Conservation (phyloP, 257 asterid genomes). For the Ligustrum vulgare region DNA sequence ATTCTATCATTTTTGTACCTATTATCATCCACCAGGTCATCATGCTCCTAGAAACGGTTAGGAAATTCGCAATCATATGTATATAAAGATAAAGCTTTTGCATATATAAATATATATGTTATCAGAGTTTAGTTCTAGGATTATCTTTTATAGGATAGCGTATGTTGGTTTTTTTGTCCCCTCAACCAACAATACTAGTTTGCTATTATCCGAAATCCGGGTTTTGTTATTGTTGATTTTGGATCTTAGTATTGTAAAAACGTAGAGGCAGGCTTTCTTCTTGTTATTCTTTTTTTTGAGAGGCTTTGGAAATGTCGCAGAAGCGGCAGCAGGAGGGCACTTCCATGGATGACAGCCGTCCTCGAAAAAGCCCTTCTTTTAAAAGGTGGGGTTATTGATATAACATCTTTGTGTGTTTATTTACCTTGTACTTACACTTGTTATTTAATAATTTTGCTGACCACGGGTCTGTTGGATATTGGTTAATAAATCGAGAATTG, state of each 20-base stretch:
- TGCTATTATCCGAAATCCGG: not conserved
- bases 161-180: conserved; percentile 43
- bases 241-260: conserved; percentile 16
- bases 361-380: conserved; percentile 55
- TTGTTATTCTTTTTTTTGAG: conserved; percentile 14
- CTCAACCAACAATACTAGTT: conserved; percentile 18
- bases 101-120: not conserved
- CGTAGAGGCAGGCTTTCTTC: conserved; percentile 16
- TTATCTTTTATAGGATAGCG: conserved; percentile 32
- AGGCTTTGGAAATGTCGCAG: conserved; percentile 40
- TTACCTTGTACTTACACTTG: not conserved
- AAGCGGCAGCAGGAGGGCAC: conserved; percentile 66
- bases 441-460: not conserved
- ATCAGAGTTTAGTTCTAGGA: conserved; percentile 6
- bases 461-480: too few species aligned
- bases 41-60: not conserved
- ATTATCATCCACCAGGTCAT: not conserved
- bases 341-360: conserved; percentile 56
- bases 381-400: conserved; percentile 41
- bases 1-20: not conserved
- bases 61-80: not conserved
- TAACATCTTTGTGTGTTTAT: not conserved
- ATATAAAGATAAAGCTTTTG: not conserved
- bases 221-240: conserved; percentile 14
- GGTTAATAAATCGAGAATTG: too few species aligned